These are phyloP conservation scores for Mycena galopus DNA, from an alignment of 768 basidiomycete species.

Conservation along the genomic window DNA sequence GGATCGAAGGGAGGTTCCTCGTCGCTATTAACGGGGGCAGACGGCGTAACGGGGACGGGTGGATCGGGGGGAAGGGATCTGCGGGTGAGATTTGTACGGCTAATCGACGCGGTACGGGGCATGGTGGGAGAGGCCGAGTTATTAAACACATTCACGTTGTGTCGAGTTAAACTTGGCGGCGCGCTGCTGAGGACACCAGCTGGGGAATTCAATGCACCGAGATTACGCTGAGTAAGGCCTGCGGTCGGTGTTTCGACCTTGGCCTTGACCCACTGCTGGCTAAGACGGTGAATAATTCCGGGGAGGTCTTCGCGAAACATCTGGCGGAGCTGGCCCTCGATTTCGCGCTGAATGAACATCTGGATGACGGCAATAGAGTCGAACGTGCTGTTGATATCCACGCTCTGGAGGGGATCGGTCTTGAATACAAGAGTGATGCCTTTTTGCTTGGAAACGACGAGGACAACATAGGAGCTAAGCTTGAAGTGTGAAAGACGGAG, in stretches of 20 bases:
- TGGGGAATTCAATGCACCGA: constrained; percentile 21
- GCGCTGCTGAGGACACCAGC: constrained; percentile 17
- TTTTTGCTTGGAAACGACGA: constrained; percentile 97
- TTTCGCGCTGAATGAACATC: constrained; percentile 97
- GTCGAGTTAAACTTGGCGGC: constrained; percentile 35
- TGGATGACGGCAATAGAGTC: constrained; percentile 98
- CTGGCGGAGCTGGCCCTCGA: constrained; percentile 95
- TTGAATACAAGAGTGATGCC: constrained; percentile 99
- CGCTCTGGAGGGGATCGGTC: constrained; percentile 97
- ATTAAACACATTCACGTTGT: constrained; percentile 35
- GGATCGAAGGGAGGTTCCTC: constrained; percentile 75
- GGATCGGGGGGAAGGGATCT: constrained; percentile 42
- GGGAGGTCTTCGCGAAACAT: constrained; percentile 99
- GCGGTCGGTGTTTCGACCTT: constrained; percentile 75
- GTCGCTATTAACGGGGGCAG: constrained; percentile 70
- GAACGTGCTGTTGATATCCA: constrained; percentile 97
- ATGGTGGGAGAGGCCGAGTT: constrained; percentile 11
- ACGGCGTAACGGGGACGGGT: constrained; percentile 67
- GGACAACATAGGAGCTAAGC: constrained; percentile 94
- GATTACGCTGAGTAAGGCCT: constrained; percentile 22
- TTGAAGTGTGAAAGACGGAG: constrained; percentile 96
- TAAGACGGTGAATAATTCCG: constrained; percentile 94
- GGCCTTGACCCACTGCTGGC: constrained; percentile 95
- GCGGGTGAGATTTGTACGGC: constrained; percentile 37
- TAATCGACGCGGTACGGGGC: constrained; percentile 32